A percentile compares a stretch with the other conserved stretches of the same genome.
These are phyloP conservation scores for Quillaja saponaria DNA, from an alignment of 306 rosid species.

Conservation along the genomic window DNA sequence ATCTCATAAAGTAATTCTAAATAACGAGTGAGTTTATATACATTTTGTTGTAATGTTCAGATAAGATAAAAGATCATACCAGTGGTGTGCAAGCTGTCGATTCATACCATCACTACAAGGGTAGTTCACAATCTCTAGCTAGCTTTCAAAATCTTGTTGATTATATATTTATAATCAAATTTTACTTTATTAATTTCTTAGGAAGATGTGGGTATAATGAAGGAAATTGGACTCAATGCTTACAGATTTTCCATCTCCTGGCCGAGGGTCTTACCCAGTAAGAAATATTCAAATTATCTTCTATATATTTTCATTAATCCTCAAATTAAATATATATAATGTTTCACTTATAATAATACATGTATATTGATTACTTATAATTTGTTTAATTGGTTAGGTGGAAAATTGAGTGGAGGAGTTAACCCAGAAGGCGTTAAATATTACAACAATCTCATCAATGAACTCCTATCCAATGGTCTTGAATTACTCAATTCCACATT, in stretches of 20 bases:
- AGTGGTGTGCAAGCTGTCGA: conserved; percentile 32
- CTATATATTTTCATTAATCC: too few species aligned
- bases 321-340: too few species aligned
- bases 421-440: conserved; percentile 35
- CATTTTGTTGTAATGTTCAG: conserved; percentile 25
- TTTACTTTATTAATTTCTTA: neutral
- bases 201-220: conserved; percentile 46
- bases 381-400: conserved; percentile 4
- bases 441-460: too few species aligned
- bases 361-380: too few species aligned
- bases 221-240: conserved; percentile 53
- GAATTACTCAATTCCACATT: neutral
- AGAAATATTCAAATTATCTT: neutral
- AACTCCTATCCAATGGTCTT: conserved; percentile 46
- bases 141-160: too few species aligned
- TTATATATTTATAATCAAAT: neutral
- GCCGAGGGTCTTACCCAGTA: conserved; percentile 58
- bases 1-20: too few species aligned
- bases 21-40: too few species aligned
- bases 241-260: conserved; percentile 62
- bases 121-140: too few species aligned
- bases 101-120: conserved; percentile 46
- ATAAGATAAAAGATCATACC: conserved; percentile 46
- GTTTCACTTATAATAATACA: too few species aligned
- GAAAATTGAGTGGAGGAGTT: conserved; percentile 27